Evolutionary conservation across 2,329 filamentous ascomycete species (phyloP), one percentile per base, ranked within the genome.

Genomic region (Colletotrichum camelliae): DNA sequence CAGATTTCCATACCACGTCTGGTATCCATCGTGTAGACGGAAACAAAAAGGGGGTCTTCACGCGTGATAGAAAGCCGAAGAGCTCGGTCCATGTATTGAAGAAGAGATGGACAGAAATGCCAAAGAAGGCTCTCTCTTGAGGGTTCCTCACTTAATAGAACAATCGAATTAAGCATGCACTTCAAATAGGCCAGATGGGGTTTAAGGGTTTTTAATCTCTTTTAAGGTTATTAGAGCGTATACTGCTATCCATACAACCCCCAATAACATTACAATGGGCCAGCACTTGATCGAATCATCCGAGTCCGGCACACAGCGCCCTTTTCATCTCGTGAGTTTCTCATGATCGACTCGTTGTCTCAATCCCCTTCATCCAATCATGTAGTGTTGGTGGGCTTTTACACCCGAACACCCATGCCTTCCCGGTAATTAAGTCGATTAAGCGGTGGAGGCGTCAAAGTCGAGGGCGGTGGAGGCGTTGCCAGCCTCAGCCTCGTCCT

Each of bases 401-500:
- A 58, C 6, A 7, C 39, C 65, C 31, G 3, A 9, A 16, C n/a
- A 35, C 60, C 37, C 70, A n/a, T 7, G 15, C 18, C 15, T 12
- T 21, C 35, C 37, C 12, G 7, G 31, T 21, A 7, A 70, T 33
- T 58, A 67, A 16, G 3, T 1, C 29, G 15, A 35, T 71, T 58
- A 76, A 52, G 60, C 60, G 52, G 77, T 77, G 43, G 72, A 64
- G 57, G 74, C 75, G 2, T 79, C 24, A 13, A 78, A 77, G 37
- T 76, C 65, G 12, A 79, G 77, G 52, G 74, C 77, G 58, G 85
- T 88, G 1, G 86, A 89, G 3, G 83, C 74, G 35, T 88, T 83
- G 5, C 90, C 89, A 5, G 88, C 87, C 70, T 86, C 86, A 37
- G 82, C 84, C 67, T 83, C 81, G 70, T 92, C 90, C 39, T 85